Conservation (phyloP, 768 basidiomycete genomes). For the Tricholoma sp. region DNA sequence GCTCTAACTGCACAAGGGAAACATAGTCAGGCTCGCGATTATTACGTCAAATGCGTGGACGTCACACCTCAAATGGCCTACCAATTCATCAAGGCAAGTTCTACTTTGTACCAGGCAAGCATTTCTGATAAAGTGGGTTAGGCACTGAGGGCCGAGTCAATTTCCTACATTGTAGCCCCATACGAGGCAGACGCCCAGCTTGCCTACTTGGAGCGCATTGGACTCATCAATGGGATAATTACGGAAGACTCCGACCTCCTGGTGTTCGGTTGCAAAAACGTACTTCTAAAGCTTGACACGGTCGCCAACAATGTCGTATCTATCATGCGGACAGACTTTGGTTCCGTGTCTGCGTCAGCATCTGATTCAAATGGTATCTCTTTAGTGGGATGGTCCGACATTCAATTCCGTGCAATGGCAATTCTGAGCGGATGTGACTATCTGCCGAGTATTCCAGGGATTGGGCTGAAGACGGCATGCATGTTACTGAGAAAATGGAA, state of each 20-base stretch:
- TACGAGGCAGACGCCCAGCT: constrained; percentile 99
- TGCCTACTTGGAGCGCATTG: constrained; percentile 80
- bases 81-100: constrained; percentile 87
- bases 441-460: constrained; percentile 81
- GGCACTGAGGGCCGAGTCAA: constrained; percentile 79
- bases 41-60: constrained; percentile 87
- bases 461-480: constrained; percentile 94
- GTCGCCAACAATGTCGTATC: constrained; percentile 57
- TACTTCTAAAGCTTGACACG: constrained; percentile 90
- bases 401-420: constrained; percentile 89
- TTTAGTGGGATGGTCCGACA: constrained; percentile 84
- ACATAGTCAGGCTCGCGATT: constrained; percentile 76
- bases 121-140: constrained; percentile 27
- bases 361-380: constrained; percentile 59
- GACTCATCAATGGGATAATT: constrained; percentile 84
- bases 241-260: constrained; percentile 98
- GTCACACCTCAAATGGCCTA: constrained; percentile 97
- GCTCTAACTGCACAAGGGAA: constrained; percentile 73
- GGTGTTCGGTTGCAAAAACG: constrained; percentile 91
- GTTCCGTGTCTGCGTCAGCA: constrained; percentile 40
- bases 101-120: not conserved
- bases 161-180: constrained; percentile 89
- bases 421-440: constrained; percentile 94
- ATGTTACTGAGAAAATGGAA: constrained; percentile 76
- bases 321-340: constrained; percentile 67